phyloP scores from a whole-genome alignment of 2,329 filamentous ascomycete species.

The Metarhizium sp. region DNA sequence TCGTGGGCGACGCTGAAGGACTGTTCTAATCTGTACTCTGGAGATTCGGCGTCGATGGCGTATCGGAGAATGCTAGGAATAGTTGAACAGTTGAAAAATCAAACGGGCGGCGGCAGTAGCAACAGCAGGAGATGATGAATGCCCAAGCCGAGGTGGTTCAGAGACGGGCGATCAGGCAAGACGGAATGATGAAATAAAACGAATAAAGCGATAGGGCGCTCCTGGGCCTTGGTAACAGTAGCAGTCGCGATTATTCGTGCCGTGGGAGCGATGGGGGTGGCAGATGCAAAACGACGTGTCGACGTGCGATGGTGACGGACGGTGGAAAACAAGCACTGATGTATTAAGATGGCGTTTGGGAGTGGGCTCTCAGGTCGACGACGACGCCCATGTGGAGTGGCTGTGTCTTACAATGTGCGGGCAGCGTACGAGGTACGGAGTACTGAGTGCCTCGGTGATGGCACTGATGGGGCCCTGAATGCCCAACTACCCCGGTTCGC shows the following conservation, averaged over 20 bases:
- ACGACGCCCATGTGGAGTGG: not conserved
- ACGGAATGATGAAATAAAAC: not conserved
- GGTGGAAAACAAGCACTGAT: not conserved
- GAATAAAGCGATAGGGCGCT: not conserved
- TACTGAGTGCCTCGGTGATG: too few species aligned
- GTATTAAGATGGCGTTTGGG: not conserved
- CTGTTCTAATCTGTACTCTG: not conserved
- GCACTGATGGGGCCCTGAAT: too few species aligned
- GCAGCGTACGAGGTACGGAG: too few species aligned
- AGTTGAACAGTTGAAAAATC: too few species aligned
- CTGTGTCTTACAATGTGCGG: not conserved
- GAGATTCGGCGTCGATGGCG: not conserved
- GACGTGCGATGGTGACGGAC: not conserved
- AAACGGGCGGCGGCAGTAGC: not conserved
- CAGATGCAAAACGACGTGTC: not conserved
- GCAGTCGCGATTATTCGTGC: not conserved
- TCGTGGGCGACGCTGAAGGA: slow-evolving; percentile 22
- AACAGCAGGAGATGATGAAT: not conserved
- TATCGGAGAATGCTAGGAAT: too few species aligned
- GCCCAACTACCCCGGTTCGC: too few species aligned
- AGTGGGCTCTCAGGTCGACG: not conserved
- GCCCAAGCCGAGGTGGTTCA: not conserved
- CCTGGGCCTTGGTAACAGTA: too few species aligned
- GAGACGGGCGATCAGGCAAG: not conserved
- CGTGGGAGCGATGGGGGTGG: not conserved